These are phyloP conservation scores for Coniferiporia sulphurascens DNA, from an alignment of 1,284 basidiomycete genomes.

Conservation along the genomic window DNA sequence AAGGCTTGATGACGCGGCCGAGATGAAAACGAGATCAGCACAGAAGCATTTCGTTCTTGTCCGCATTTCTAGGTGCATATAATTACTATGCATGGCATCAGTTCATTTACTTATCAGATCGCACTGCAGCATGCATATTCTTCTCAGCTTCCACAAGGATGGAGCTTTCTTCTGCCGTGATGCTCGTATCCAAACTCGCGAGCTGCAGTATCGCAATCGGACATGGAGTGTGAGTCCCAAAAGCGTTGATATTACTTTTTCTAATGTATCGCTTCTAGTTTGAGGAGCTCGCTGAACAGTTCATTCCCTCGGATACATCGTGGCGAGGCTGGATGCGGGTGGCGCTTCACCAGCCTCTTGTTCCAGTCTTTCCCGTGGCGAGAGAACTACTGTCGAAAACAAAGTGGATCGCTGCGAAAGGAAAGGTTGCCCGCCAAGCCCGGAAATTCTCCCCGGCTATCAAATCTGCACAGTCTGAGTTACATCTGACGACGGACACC, in stretches of 20 bases:
- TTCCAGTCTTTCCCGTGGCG: constrained; percentile 70
- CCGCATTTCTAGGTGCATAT: constrained; percentile 62
- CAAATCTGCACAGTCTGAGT: not conserved
- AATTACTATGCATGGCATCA: no score
- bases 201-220: constrained; percentile 80
- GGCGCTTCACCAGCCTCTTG: constrained; percentile 70
- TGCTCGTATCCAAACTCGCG: constrained; percentile 66
- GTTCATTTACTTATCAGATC: constrained; percentile 18
- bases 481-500: not conserved
- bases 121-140: constrained; percentile 50
- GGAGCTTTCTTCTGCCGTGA: constrained; percentile 70
- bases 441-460: not conserved
- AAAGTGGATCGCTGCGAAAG: constrained; percentile 48
- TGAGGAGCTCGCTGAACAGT: constrained; percentile 78
- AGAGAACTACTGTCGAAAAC: constrained; percentile 72
- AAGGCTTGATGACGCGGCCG: constrained; percentile 49
- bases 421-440: constrained; percentile 11
- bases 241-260: constrained; percentile 2
- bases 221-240: constrained; percentile 70
- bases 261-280: constrained; percentile 42
- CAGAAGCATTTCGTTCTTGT: constrained; percentile 85
- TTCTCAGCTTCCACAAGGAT: constrained; percentile 67
- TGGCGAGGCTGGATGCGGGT: constrained; percentile 81
- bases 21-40: constrained; percentile 73
- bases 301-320: constrained; percentile 69